Conservation (phyloP, 768 basidiomycete genomes). For the Russula lepida region DNA sequence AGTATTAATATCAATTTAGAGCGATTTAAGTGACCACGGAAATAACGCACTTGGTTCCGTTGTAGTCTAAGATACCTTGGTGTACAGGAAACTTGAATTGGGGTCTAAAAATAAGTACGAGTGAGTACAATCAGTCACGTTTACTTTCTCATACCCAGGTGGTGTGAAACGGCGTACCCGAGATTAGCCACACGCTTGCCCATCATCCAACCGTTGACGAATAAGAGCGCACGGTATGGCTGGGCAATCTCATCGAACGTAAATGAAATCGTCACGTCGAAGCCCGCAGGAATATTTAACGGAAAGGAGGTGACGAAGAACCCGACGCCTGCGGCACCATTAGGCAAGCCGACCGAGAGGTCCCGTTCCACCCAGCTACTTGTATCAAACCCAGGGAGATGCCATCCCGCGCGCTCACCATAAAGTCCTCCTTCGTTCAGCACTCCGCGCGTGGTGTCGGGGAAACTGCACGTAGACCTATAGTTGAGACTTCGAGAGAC, state of each 20-base stretch:
- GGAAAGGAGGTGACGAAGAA: conserved; percentile 75
- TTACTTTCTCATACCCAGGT: neutral
- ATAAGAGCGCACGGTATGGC: conserved; percentile 63
- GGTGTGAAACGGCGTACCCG: conserved; percentile 20
- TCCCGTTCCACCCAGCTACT: conserved; percentile 51
- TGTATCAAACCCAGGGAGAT: conserved; percentile 50
- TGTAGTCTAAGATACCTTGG: conserved; percentile 68
- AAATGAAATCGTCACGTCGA: conserved; percentile 68
- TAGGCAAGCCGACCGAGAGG: conserved; percentile 50
- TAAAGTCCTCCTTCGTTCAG: conserved; percentile 40
- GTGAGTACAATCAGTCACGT: neutral
- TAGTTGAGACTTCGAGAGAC: neutral
- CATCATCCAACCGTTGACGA: conserved; percentile 88
- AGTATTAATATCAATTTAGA: neutral
- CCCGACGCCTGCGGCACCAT: conserved; percentile 56
- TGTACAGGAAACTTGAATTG: conserved; percentile 79
- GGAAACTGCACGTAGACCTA: conserved; percentile 41
- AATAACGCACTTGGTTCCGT: conserved; percentile 53
- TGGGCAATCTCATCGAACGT: conserved; percentile 55
- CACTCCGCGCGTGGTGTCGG: conserved; percentile 50
- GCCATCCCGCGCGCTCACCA: conserved; percentile 41
- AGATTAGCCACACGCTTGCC: conserved; percentile 46
- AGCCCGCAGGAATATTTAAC: conserved; percentile 45
- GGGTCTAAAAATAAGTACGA: conserved; percentile 37
- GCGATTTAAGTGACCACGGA: neutral